Evolutionary conservation across 1,139 yeast genomes (phyloP).

Genomic region (Taphrina confusa): DNA sequence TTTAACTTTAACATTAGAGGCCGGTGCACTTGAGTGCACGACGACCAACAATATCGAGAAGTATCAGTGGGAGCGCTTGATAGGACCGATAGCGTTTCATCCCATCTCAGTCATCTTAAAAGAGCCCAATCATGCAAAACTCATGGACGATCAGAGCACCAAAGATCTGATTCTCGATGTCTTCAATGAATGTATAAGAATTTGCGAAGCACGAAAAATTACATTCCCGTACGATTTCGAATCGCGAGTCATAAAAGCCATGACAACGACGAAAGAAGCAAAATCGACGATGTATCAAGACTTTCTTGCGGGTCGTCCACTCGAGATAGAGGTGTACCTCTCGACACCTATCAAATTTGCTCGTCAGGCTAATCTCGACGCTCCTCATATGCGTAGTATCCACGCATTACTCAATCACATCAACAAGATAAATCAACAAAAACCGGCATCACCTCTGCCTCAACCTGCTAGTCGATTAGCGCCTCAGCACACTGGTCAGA

Average conservation of each 20-base stretch:
- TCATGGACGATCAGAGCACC: constrained; percentile 36
- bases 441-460: constrained; percentile 11
- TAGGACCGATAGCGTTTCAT: constrained; percentile 41
- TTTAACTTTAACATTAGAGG: constrained; percentile 41
- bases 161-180: constrained; percentile 35
- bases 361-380: constrained; percentile 54
- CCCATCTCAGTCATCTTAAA: constrained; percentile 41
- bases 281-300: constrained; percentile 67
- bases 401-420: constrained; percentile 55
- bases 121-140: constrained; percentile 40
- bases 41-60: constrained; percentile 39
- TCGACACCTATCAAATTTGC: constrained; percentile 72
- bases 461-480: neutral
- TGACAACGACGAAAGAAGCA: constrained; percentile 44
- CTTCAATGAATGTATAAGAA: constrained; percentile 39
- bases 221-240: constrained; percentile 34
- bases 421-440: constrained; percentile 37
- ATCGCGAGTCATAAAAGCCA: constrained; percentile 34
- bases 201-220: constrained; percentile 39
- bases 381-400: constrained; percentile 61
- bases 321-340: constrained; percentile 69
- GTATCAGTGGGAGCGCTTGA: constrained; percentile 41
- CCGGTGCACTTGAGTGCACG: constrained; percentile 40
- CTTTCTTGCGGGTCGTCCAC: constrained; percentile 66
- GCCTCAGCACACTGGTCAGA: constrained; percentile 32